Base-by-base conservation (phyloP, 352 stramenopile species). In the Globisporangium alternatum region DNA sequence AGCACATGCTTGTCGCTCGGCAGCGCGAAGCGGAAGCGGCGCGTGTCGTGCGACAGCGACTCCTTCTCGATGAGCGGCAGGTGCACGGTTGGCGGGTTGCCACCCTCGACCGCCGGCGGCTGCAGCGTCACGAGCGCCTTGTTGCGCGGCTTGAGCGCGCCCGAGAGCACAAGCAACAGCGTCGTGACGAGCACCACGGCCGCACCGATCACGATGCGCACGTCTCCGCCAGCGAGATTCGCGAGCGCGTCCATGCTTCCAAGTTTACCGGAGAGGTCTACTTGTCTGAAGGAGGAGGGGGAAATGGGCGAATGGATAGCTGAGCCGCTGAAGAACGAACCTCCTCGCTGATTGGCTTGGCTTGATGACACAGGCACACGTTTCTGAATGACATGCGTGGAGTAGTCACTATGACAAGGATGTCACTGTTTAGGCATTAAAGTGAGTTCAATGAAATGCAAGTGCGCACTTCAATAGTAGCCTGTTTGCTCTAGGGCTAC, bases 21-120 rank as follows among this genome's bases (percentile, higher is more conserved):
- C 10, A 98, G 71, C n/a, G 72, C 90, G 72, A 98, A 98, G 53
- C 93, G 96, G 70, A 98, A 98, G 71, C 85, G 83, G n/a, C 90
- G 81, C 45, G 93, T 98, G 76, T 98, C 94, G 70, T 98, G 94
- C 31, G 88, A 97, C 13, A 98, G 65, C 21, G 51, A 72, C 66
- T 98, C 89, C 71, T 98, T 98, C 60, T 96, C 85, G 3, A 97
- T 72, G 10, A 98, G 80, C 25, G 83, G 77, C 66, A 95, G 57
- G n/a, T 81, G 73, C 37, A 93, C 84, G 1, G 77, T 80, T 8
- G 71, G 72, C 12, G 70, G 61, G 57, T 69, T 66, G 30, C 69
- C 72, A n/a, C 68, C 64, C 5, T 74, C 76, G 21, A 67, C 67
- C 21, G 71, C 58, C 5, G 80, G 54, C 52, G 67, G 56, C 62